A percentile compares a stretch with the other conserved stretches of the same genome.
phyloP scores from a whole-genome alignment of 2,329 filamentous ascomycete genomes.

The Claviceps digitariae region DNA sequence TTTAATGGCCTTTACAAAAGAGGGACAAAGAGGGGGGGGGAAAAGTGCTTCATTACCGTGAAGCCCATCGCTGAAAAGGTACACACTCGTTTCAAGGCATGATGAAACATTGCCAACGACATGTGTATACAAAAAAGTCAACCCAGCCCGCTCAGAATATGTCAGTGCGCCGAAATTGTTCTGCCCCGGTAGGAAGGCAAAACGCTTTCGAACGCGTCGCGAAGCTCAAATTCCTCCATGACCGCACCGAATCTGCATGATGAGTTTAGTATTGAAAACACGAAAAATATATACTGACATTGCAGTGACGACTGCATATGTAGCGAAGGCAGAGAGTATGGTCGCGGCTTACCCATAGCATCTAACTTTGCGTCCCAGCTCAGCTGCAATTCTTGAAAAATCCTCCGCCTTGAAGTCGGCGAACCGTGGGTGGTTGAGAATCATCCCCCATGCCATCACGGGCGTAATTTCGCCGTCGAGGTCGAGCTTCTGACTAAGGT shows the following conservation, averaged over 20 bases:
- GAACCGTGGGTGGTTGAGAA: constrained; percentile 60
- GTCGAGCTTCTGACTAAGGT: constrained; percentile 70
- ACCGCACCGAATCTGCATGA: constrained; percentile 44
- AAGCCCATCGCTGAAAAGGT: background rate
- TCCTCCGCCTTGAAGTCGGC: constrained; percentile 52
- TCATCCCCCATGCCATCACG: constrained; percentile 84
- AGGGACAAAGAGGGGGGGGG: background rate
- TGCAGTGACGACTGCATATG: background rate
- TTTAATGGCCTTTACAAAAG: background rate
- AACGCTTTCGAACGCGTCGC: constrained; percentile 63
- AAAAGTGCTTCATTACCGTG: background rate
- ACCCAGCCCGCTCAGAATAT: background rate
- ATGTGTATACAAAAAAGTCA: background rate
- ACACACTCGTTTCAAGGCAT: background rate
- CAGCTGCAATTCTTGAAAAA: constrained; percentile 56
- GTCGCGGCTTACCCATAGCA: constrained; percentile 68
- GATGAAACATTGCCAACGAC: background rate
- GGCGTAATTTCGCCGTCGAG: constrained; percentile 87
- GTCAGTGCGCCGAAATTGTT: constrained; percentile 8
- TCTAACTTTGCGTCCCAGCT: constrained; percentile 66
- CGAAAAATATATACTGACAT: background rate
- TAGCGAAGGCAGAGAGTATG: background rate
- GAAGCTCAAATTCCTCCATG: constrained; percentile 55
- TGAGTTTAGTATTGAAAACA: background rate
- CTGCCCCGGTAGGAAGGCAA: constrained; percentile 11